Evolutionary conservation across 2,329 filamentous ascomycete genomes (phyloP).

Genomic region (Trichoderma breve): DNA sequence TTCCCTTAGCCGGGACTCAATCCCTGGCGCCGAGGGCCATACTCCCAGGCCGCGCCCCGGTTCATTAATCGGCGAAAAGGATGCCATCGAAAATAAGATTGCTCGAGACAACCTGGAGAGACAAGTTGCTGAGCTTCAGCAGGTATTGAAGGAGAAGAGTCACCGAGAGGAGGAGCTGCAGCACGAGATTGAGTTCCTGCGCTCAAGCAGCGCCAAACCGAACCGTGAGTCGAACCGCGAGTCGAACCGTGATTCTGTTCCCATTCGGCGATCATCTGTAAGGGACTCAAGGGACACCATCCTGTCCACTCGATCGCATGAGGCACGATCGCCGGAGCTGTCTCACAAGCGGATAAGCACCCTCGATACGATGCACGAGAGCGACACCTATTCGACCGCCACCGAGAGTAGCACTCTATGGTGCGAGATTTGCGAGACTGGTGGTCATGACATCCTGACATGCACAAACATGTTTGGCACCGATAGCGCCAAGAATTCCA

Average conservation of each 20-base stretch:
- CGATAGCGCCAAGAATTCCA: conserved; percentile 37
- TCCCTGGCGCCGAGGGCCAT: conserved; percentile 41
- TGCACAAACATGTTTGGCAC: conserved; percentile 84
- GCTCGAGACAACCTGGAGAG: conserved; percentile 68
- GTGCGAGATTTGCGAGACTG: conserved; percentile 94
- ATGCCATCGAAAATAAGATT: conserved; percentile 34
- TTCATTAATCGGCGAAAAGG: conserved; percentile 34
- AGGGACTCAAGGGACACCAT: conserved; percentile 67
- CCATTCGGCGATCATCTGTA: conserved; percentile 56
- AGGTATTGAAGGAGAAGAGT: conserved; percentile 68
- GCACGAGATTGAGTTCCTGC: conserved; percentile 70
- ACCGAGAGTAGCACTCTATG: conserved; percentile 74
- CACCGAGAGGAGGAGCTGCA: conserved; percentile 81
- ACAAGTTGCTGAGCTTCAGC: conserved; percentile 75
- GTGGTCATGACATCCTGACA: conserved; percentile 88
- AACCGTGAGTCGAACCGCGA: conserved; percentile 27
- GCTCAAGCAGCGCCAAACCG: conserved; percentile 38
- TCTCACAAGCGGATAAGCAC: conserved; percentile 52
- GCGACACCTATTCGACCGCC: conserved; percentile 65
- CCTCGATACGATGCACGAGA: conserved; percentile 68
- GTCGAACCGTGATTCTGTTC: conserved; percentile 31
- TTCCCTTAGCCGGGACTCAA: conserved; percentile 77
- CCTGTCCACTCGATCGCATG: conserved; percentile 53
- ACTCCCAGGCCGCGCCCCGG: conserved; percentile 29
- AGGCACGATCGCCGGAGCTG: conserved; percentile 47